Conservation (phyloP, 2,329 filamentous ascomycete species). For the Periconia macrospinosa region DNA sequence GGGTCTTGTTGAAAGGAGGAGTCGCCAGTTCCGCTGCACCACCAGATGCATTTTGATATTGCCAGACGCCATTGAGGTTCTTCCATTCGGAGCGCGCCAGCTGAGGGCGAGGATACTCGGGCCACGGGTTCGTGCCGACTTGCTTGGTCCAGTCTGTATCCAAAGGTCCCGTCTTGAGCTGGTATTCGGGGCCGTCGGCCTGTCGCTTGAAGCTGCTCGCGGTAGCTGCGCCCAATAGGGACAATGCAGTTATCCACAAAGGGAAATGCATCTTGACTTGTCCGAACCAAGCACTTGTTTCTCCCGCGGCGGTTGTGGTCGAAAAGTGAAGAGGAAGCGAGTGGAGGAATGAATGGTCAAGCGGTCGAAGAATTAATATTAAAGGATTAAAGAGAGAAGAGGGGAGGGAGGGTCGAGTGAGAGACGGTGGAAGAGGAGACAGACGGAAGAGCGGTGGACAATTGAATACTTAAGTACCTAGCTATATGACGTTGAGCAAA, state of each 20-base stretch:
- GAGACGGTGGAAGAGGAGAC: neutral
- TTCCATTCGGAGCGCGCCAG: constrained; percentile 58
- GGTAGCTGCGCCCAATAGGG: constrained; percentile 12
- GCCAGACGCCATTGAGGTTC: constrained; percentile 54
- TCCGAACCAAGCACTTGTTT: neutral
- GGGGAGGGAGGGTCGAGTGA: neutral
- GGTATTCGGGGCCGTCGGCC: constrained; percentile 28
- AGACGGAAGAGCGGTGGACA: neutral
- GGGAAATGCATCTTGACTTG: constrained; percentile 22
- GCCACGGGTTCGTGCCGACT: constrained; percentile 59
- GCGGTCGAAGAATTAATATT: no score
- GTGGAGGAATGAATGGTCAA: neutral
- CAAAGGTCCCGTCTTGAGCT: constrained; percentile 28
- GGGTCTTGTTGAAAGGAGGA: constrained; percentile 49
- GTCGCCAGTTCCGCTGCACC: constrained; percentile 36
- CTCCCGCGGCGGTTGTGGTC: neutral
- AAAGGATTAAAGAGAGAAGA: neutral
- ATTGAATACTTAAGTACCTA: neutral
- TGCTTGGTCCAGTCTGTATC: constrained; percentile 55
- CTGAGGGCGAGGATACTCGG: constrained; percentile 61
- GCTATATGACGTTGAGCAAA: neutral
- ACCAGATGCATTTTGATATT: constrained; percentile 24
- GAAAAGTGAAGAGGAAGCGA: neutral
- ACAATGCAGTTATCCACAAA: neutral
- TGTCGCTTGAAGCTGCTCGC: constrained; percentile 18